phyloP scores from a whole-genome alignment of 2,329 filamentous ascomycete genomes.

The Tolypocladium guangdongense region DNA sequence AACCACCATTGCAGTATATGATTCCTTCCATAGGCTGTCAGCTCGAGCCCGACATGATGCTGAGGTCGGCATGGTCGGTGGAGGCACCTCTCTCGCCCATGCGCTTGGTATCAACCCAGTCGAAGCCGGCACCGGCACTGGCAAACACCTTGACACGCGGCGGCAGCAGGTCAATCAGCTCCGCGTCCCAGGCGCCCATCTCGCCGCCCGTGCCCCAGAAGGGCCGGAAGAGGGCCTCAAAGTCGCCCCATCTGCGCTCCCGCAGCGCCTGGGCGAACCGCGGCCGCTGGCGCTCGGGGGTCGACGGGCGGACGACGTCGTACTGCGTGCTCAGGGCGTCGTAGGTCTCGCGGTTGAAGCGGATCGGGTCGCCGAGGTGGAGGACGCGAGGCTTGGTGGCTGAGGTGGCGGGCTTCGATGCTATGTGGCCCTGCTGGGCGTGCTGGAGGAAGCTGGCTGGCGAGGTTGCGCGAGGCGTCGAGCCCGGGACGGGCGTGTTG shows the following conservation, averaged over 20 bases:
- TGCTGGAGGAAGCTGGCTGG: constrained; percentile 18
- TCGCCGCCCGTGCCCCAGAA: constrained; percentile 55
- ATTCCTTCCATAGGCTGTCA: constrained; percentile 33
- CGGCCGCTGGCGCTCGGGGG: constrained; percentile 37
- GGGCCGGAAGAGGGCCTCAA: constrained; percentile 45
- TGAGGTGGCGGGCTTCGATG: constrained; percentile 9
- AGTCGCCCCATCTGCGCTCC: constrained; percentile 43
- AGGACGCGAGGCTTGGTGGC: constrained; percentile 46
- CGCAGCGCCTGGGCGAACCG: constrained; percentile 38
- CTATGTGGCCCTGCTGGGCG: constrained; percentile 11
- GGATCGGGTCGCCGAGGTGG: constrained; percentile 58
- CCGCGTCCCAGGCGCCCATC: constrained; percentile 53
- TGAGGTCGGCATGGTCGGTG: neutral
- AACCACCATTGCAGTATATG: constrained; percentile 62
- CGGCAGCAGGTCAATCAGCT: constrained; percentile 47
- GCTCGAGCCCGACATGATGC: neutral
- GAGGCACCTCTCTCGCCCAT: constrained; percentile 46
- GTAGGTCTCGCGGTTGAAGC: constrained; percentile 38
- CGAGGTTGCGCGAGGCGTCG: constrained; percentile 32
- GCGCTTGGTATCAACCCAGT: constrained; percentile 53
- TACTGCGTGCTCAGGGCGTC: constrained; percentile 30
- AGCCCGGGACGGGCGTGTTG: constrained; percentile 34
- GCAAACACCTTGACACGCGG: constrained; percentile 48
- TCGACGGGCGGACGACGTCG: constrained; percentile 39
- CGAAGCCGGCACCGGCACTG: constrained; percentile 53